Evolutionary conservation across 1,139 yeast species (phyloP), one percentile per base, ranked within the genome.

Genomic region (Hyphopichia buzzinii): DNA sequence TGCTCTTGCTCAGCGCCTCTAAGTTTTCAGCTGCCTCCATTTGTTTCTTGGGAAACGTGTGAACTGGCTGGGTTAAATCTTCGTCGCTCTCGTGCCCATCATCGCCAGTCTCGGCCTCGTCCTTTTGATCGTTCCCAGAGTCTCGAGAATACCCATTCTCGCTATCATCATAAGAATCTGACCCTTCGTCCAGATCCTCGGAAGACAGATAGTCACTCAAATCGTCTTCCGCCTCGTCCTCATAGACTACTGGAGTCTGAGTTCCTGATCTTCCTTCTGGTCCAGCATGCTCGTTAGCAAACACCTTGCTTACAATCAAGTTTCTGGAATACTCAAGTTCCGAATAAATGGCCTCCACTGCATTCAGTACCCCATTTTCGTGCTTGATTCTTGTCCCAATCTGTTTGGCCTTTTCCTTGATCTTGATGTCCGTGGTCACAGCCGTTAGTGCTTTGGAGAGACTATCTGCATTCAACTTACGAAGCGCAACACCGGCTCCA

Each of bases 401-500:
- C 16, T 60, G 62, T 31, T 62, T 65, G 0, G 96, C 95, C 49
- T 75, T 82, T 29, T 77, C 77, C 16, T 77, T 78, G 49, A 87
- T 80, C 41, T 84, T 74, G 32, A 72, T 64, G 50, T 86, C 84
- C 2, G 80, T 74, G 1, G 90, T 81, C 0, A 78, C 90, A 32
- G 79, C 79, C 44, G 65, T 71, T 33, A 90, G 59, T 0, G 96
- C 96, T 40, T 77, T 75, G 3, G 84, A 62, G 39, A 90, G 66
- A 1, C 79, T 67, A 39, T 73, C 72, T 17, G 76, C 73, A 42
- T 84, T 87, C 48, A 90, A 70, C 49, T 84, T 82, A 54, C 72
- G 77, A 43, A 90, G 61, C 2, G 77, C 74, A 6, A 89, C 49
- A 4, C 98, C 98, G n/a, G 79, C 94, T 1, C 96, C 96, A 35